Percentiles rank a stretch among this genome's conserved stretches.
These are phyloP conservation scores for Euphorbia schlechtendalii DNA, from an alignment of 441 rosid genomes.

Conservation along the genomic window DNA sequence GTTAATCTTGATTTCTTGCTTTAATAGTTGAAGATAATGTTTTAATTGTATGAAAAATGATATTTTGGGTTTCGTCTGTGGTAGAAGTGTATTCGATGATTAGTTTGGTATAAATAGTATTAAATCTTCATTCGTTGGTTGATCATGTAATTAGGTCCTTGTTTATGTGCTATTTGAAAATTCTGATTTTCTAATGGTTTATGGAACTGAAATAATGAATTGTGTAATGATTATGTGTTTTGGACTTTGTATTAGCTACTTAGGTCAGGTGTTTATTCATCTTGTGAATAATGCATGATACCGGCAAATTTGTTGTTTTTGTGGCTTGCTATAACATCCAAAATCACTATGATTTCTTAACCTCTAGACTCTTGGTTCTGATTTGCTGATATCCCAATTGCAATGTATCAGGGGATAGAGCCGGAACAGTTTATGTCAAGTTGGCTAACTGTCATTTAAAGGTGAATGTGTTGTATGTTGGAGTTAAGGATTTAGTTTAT, in stretches of 20 bases:
- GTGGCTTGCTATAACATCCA: background rate
- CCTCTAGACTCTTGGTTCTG: background rate
- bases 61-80: background rate
- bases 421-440: constrained; percentile 71
- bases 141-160: background rate
- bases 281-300: background rate
- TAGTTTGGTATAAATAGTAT: background rate
- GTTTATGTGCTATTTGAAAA: background rate
- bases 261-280: background rate
- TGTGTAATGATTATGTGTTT: background rate
- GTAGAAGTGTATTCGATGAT: background rate
- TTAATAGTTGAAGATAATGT: background rate
- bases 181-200: background rate
- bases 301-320: background rate
- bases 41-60: background rate
- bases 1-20: background rate
- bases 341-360: background rate
- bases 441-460: constrained; percentile 78
- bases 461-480: constrained; percentile 28
- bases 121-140: constrained; percentile 1
- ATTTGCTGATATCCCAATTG: constrained; percentile 10
- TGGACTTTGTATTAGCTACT: background rate
- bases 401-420: constrained; percentile 70
- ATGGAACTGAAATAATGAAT: background rate
- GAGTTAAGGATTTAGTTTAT: background rate